Evolutionary conservation across 129 eudicot genomes (phyloP).

Genomic region (Saussurea involucrata): DNA sequence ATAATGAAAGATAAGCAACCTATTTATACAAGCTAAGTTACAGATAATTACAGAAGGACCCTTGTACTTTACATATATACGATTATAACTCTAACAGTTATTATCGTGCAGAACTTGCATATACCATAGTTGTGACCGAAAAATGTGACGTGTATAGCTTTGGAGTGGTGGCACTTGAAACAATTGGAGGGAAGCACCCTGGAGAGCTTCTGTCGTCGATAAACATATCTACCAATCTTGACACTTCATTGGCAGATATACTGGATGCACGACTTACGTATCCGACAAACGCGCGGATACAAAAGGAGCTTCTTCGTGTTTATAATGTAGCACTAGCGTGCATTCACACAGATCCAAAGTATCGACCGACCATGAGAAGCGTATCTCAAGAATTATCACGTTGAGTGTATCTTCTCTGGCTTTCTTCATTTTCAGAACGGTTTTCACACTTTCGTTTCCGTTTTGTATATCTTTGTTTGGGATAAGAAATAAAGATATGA

Average conservation of each 20-base stretch:
- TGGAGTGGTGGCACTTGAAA: conserved; percentile 38
- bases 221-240: background rate
- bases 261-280: conserved; percentile 25
- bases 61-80: too few relatives aligned
- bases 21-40: too few relatives aligned
- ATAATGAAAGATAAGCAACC: too few relatives aligned
- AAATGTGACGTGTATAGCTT: conserved; percentile 38
- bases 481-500: background rate
- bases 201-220: conserved; percentile 22
- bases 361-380: conserved; percentile 17
- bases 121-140: conserved; percentile 23
- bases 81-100: too few relatives aligned
- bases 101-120: conserved; percentile 27
- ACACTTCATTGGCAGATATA: background rate
- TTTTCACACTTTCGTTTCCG: background rate
- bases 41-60: too few relatives aligned
- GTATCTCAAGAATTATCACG: conserved; percentile 12
- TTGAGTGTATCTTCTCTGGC: background rate
- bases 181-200: conserved; percentile 40
- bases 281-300: conserved; percentile 17
- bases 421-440: background rate
- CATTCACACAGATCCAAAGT: conserved; percentile 1
- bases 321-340: conserved; percentile 12
- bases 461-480: background rate
- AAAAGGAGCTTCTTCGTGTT: conserved; percentile 7